A percentile compares a stretch with the other conserved stretches of the same genome.
Conservation (phyloP, 768 basidiomycete genomes). For the Trametes elegans region DNA sequence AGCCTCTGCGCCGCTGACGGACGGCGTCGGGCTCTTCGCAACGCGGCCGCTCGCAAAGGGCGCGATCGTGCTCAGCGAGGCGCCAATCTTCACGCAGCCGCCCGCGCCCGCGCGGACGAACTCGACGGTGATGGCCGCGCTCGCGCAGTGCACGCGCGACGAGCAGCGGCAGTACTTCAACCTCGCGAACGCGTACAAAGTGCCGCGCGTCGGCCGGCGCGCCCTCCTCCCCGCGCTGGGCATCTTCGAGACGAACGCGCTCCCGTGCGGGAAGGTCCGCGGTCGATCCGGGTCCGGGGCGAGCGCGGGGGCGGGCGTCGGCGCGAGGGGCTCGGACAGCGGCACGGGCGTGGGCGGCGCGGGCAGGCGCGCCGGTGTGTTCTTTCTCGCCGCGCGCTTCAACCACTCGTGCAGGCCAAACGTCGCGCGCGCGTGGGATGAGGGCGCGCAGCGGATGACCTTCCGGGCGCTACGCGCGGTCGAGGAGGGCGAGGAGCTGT, state of each 20-base stretch:
- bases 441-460: slow-evolving; percentile 19
- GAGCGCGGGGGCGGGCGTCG: no score
- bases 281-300: no score
- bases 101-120: slow-evolving; percentile 17
- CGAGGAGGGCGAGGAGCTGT: slow-evolving; percentile 30
- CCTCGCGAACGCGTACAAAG: slow-evolving; percentile 25
- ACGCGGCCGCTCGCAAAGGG: slow-evolving; percentile 26
- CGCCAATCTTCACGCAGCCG: slow-evolving; percentile 28
- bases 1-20: slow-evolving; percentile 9
- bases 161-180: slow-evolving; percentile 29
- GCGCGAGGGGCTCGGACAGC: no score
- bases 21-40: slow-evolving; percentile 30
- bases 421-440: slow-evolving; percentile 28
- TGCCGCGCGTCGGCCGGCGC: background rate
- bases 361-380: slow-evolving; percentile 22
- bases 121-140: slow-evolving; percentile 24
- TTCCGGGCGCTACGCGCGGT: slow-evolving; percentile 29
- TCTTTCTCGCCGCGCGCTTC: slow-evolving; percentile 29
- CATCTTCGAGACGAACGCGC: slow-evolving; percentile 32
- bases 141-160: slow-evolving; percentile 24
- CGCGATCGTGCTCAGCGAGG: slow-evolving; percentile 27
- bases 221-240: slow-evolving; percentile 26
- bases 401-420: slow-evolving; percentile 34
- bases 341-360: no score
- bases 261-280: slow-evolving; percentile 21